Conservation (phyloP, 2,329 filamentous ascomycete species). For the Graphiopsis chlorocephala region DNA sequence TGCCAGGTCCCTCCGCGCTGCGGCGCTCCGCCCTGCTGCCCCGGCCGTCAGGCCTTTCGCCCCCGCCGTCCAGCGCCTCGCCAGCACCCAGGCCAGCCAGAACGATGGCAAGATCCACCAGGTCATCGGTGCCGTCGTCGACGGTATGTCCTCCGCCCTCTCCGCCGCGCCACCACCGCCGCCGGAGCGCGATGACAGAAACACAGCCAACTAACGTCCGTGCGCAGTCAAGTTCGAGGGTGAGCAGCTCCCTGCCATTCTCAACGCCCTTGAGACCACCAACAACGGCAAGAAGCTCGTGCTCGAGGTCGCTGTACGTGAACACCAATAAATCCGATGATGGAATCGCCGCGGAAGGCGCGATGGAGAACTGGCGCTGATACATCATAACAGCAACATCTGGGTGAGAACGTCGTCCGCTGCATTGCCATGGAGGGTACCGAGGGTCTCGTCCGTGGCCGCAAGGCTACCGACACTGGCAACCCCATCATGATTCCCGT, state of each 20-base stretch:
- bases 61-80: slow-evolving; percentile 61
- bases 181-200: slow-evolving; percentile 17
- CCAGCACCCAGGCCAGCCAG: slow-evolving; percentile 55
- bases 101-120: slow-evolving; percentile 64
- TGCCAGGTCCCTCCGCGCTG: slow-evolving; percentile 62
- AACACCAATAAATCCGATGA: slow-evolving; percentile 21
- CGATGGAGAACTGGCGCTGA: slow-evolving; percentile 14
- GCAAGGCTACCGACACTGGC: slow-evolving; percentile 82
- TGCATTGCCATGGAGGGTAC: slow-evolving; percentile 99
- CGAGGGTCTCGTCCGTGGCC: slow-evolving; percentile 96
- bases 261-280: slow-evolving; percentile 89
- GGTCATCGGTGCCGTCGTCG: slow-evolving; percentile 98
- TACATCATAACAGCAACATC: slow-evolving; percentile 73
- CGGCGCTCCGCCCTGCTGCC: slow-evolving; percentile 56
- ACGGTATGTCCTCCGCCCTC: slow-evolving; percentile 64
- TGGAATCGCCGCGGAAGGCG: slow-evolving; percentile 6
- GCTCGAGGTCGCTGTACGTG: slow-evolving; percentile 89
- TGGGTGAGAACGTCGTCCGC: slow-evolving; percentile 98
- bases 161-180: slow-evolving; percentile 9
- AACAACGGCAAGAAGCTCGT: slow-evolving; percentile 94
- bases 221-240: slow-evolving; percentile 89
- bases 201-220: slow-evolving; percentile 26
- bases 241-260: slow-evolving; percentile 90
- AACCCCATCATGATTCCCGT: slow-evolving; percentile 95
- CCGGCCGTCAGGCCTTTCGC: slow-evolving; percentile 53